Evolutionary conservation across 768 basidiomycete species (phyloP), one percentile per base, ranked within the genome.

Genomic region (Trametes cinnabarina): DNA sequence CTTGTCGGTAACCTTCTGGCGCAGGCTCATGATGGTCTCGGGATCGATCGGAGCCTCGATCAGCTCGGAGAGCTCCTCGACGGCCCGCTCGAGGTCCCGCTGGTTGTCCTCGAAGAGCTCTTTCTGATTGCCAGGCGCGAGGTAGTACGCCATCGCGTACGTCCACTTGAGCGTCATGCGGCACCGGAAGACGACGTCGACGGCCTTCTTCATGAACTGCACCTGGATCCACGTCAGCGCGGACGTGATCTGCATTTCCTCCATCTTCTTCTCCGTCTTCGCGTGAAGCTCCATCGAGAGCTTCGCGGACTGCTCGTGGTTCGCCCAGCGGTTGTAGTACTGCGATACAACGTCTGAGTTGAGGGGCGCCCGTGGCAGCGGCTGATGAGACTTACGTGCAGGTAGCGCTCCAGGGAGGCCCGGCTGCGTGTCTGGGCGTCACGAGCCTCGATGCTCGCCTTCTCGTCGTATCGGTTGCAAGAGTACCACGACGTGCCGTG

Each of bases 181-280:
- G 74, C 97, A 92, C 71, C 87, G 87, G 65, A 88, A 83, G 37
- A 92, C 83, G 71, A 89, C 88, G 68, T 98, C 97, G 4, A 98
- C 95, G 0, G 97, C 97, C 73, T 95, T 95, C 79, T 94, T 94
- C 82, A 97, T 95, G 74, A 99, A 99, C 74, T 98, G 96, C 28
- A 87, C 94, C 74, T 99, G 95, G 64, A 99, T 99, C 97, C 97
- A 99, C 2, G 94, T 94, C 37, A 99, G 75, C 54, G 86, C 81
- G 2, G 92, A 94, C 11, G 87, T 88, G 62, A 94, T 82, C 77
- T 98, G 97, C 89, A 98, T 96, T 74, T 97, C 94, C 73, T 98
- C 94, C 97, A 99, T 99, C 86, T 98, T 98, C 84, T 96, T 94
- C 82, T 99, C 95, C 12, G 96, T 98, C 78, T 94, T 94, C 55